phyloP scores from a whole-genome alignment of 2,329 filamentous ascomycete species.

The Ophiognomonia clavigignenti-juglandacearum region DNA sequence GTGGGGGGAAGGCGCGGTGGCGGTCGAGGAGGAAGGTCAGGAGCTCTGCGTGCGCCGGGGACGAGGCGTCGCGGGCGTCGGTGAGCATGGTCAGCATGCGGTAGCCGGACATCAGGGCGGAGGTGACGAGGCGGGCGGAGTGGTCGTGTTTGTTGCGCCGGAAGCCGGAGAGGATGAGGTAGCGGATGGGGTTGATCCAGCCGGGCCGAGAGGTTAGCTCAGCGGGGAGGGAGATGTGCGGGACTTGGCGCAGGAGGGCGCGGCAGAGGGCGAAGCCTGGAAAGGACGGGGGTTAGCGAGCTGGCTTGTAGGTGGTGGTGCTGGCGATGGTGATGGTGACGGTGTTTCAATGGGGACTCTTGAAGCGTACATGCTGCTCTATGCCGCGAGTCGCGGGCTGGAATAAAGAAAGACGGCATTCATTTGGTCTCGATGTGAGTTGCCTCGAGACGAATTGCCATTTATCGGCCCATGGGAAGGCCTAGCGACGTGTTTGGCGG shows the following conservation, averaged over 20 bases:
- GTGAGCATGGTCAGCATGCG: constrained; percentile 38
- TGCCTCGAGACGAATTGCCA: background rate
- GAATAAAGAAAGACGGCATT: constrained; percentile 37
- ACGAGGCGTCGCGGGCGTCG: constrained; percentile 31
- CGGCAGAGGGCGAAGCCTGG: constrained; percentile 67
- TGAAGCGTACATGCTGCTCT: constrained; percentile 41
- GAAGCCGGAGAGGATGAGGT: constrained; percentile 60
- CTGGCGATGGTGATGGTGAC: background rate
- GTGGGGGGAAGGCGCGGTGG: constrained; percentile 25
- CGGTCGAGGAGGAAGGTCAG: constrained; percentile 34
- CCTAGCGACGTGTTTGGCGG: too few relatives aligned
- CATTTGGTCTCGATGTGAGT: constrained; percentile 19
- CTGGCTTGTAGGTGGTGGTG: too few relatives aligned
- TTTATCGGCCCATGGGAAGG: background rate
- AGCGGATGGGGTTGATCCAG: constrained; percentile 42
- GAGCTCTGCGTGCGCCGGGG: constrained; percentile 36
- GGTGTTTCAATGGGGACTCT: background rate
- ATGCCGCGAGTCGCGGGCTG: constrained; percentile 47
- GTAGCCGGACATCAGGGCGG: constrained; percentile 64
- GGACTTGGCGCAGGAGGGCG: constrained; percentile 58
- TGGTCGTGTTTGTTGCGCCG: constrained; percentile 52
- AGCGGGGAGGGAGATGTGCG: constrained; percentile 46
- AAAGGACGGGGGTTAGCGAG: constrained; percentile 1
- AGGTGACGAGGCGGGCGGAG: constrained; percentile 55
- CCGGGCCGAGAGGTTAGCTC: constrained; percentile 31